Evolutionary conservation across 1,284 basidiomycete species (phyloP), one percentile per base, ranked within the genome.

Genomic region (Ustilago loliicola): DNA sequence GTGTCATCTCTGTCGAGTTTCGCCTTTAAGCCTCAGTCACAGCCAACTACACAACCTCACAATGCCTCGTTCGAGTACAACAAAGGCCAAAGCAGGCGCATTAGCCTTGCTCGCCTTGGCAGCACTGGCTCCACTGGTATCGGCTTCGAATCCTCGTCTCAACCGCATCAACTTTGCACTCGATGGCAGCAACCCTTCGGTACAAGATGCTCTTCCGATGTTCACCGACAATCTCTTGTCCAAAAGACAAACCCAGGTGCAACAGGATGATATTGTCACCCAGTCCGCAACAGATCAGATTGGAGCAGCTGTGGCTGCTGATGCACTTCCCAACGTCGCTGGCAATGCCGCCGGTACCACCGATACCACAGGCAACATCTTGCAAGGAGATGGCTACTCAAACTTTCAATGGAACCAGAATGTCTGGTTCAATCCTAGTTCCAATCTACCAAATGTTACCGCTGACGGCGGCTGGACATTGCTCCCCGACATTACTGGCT

Each of bases 401-500:
- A 64, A 74, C 23, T 78, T 42, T 25, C 27, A 57, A 1, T 78
- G 76, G 76, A 69, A 70, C 47, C 55, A 56, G 25, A 29, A 32
- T 13, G 63, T 63, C 23, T 61, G 40, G 23, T 78, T 78, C 38
- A 21, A 32, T 15, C 67, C 64, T 15, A 66, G 13, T 27, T 72
- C 76, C 11, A 47, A 21, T 30, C 57, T 65, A 4, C 48, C 48
- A 53, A 74, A 55, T 19, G 71, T 67, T 4, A 71, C 71, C 36
- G 71, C 72, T 32, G 29, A 21, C 0, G 45, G 11, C 19, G 94
- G 94, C 21, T 81, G 80, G 80, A 42, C 57, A 19, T 36, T 19
- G 36, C 65, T 81, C 5, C 77, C 80, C 1, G 48, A 62, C n/a
- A 58, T 66, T 3, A 32, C 58, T 2, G 76, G 64, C 30, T 81